phyloP scores from a whole-genome alignment of 441 rosid genomes.

The Gossypium davidsonii region DNA sequence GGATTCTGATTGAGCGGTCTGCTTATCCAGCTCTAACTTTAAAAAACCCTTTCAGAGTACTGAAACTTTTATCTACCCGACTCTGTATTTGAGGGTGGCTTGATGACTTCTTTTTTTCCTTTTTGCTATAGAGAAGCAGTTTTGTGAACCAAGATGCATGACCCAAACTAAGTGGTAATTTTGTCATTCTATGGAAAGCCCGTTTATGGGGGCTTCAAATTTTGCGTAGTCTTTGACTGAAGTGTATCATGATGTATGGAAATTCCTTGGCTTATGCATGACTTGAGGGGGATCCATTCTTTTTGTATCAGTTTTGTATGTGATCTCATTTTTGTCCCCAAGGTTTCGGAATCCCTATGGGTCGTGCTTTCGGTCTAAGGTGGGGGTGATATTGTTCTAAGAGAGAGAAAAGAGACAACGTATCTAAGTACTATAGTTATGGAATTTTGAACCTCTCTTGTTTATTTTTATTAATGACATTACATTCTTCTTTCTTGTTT shows the following conservation, averaged over 20 bases:
- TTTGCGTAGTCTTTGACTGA: constrained; percentile 27
- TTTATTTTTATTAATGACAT: background rate
- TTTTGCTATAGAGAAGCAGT: constrained; percentile 38
- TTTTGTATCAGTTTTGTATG: constrained; percentile 31
- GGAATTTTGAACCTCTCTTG: background rate
- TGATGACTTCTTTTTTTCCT: constrained; percentile 26
- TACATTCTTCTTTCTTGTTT: background rate
- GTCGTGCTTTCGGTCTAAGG: constrained; percentile 10
- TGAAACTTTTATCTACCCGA: constrained; percentile 35
- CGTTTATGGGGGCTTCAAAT: constrained; percentile 28
- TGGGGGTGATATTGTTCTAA: constrained; percentile 18
- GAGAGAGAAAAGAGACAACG: constrained; percentile 5
- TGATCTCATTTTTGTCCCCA: constrained; percentile 7
- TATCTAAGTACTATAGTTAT: background rate
- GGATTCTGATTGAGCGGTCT: constrained; percentile 39
- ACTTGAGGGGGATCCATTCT: constrained; percentile 20
- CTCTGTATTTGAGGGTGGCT: constrained; percentile 49
- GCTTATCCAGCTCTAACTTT: constrained; percentile 39
- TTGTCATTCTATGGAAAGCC: constrained; percentile 26
- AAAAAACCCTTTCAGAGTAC: constrained; percentile 25
- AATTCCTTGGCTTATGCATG: constrained; percentile 21
- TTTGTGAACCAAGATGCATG: constrained; percentile 27
- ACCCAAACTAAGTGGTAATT: constrained; percentile 28
- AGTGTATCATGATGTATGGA: constrained; percentile 14
- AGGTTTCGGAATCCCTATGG: constrained; percentile 16